Percentiles rank a stretch among this genome's conserved stretches.
phyloP scores from a whole-genome alignment of 2,329 filamentous ascomycete genomes.

The Ambrosiella beaveri region DNA sequence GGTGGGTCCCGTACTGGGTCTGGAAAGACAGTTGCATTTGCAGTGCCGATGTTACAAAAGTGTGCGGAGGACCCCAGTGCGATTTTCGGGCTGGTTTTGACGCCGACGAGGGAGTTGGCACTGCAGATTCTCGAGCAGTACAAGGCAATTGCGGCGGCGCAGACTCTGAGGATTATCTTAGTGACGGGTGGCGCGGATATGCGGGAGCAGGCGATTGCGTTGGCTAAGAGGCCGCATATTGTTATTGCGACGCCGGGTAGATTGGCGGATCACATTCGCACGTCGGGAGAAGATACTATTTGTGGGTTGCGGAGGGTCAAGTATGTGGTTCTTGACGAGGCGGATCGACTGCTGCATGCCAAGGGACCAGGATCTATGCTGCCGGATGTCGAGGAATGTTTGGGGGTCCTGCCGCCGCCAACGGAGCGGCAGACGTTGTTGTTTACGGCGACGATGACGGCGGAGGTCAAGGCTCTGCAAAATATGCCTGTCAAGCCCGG shows the following conservation, averaged over 20 bases:
- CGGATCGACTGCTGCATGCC: slow-evolving; percentile 67
- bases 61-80: slow-evolving; percentile 87
- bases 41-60: slow-evolving; percentile 80
- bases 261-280: slow-evolving; percentile 82
- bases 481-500: slow-evolving; percentile 51
- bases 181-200: slow-evolving; percentile 88
- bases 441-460: slow-evolving; percentile 90
- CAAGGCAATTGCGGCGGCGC: slow-evolving; percentile 75
- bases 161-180: slow-evolving; percentile 74
- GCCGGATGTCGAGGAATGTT: slow-evolving; percentile 79
- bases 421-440: slow-evolving; percentile 75
- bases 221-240: slow-evolving; percentile 69
- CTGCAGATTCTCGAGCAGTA: slow-evolving; percentile 95
- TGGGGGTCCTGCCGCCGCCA: slow-evolving; percentile 63
- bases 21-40: slow-evolving; percentile 92
- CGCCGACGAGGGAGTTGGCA: slow-evolving; percentile 78
- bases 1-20: slow-evolving; percentile 89
- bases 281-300: slow-evolving; percentile 80
- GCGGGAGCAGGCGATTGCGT: slow-evolving; percentile 70
- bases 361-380: slow-evolving; percentile 71
- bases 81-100: slow-evolving; percentile 78
- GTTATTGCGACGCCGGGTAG: slow-evolving; percentile 90
- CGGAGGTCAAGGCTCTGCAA: slow-evolving; percentile 77
- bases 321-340: slow-evolving; percentile 88
- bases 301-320: slow-evolving; percentile 61